Evolutionary conservation across 2,329 filamentous ascomycete genomes (phyloP).

Genomic region (Fonsecaea erecta): DNA sequence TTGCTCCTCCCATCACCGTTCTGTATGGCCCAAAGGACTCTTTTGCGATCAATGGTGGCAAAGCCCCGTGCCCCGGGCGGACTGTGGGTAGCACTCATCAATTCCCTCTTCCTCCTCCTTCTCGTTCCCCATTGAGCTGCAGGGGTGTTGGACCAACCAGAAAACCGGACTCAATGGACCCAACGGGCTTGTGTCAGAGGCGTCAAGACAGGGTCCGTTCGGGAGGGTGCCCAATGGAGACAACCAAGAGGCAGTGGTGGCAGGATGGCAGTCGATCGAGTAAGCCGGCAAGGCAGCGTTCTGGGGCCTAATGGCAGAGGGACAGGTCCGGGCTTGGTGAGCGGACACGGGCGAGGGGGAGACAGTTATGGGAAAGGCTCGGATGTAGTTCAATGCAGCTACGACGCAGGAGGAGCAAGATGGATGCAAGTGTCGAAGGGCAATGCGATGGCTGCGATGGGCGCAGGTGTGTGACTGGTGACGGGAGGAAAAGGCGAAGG

Average conservation of each 20-base stretch:
- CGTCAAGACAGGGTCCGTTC: conserved; percentile 20
- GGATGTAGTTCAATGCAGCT: conserved; percentile 14
- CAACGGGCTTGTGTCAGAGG: conserved; percentile 19
- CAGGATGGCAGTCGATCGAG: conserved; percentile 25
- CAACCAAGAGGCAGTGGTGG: neutral
- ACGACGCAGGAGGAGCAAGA: conserved; percentile 17
- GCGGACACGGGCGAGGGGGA: conserved; percentile 14
- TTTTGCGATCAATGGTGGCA: neutral
- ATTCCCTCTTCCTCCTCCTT: conserved; percentile 8
- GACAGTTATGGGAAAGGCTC: conserved; percentile 15
- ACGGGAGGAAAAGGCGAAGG: conserved; percentile 22
- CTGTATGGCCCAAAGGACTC: neutral
- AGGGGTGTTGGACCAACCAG: conserved; percentile 28
- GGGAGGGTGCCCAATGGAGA: conserved; percentile 23
- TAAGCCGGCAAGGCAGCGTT: conserved; percentile 21
- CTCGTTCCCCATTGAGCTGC: neutral
- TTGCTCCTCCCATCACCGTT: neutral
- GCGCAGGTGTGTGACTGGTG: conserved; percentile 27
- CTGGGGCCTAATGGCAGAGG: conserved; percentile 8
- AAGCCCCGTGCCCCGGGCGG: conserved; percentile 4
- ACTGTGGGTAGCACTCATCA: neutral
- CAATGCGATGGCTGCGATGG: conserved; percentile 4
- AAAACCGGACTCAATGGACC: conserved; percentile 5
- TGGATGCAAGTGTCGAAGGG: conserved; percentile 20
- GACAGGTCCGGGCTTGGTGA: conserved; percentile 4